Percentiles rank a stretch among this genome's conserved stretches.
phyloP scores from a whole-genome alignment of 2,329 filamentous ascomycete species.

The Teratosphaeria destructans region DNA sequence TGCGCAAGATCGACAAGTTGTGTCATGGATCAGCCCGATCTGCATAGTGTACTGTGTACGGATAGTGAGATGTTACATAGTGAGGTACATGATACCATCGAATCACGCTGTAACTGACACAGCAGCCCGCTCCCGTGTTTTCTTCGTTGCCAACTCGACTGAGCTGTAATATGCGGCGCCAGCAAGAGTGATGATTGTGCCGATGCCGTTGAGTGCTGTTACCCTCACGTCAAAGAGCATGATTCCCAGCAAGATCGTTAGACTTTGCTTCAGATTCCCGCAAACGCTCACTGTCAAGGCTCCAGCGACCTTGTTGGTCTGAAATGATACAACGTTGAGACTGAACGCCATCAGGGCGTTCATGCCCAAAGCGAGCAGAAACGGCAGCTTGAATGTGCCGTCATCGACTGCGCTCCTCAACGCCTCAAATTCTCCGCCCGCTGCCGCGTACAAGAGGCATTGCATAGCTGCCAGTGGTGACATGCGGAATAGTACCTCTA shows the following conservation, averaged over 20 bases:
- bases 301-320: slow-evolving; percentile 23
- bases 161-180: slow-evolving; percentile 50
- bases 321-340: slow-evolving; percentile 21
- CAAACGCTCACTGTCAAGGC: slow-evolving; percentile 19
- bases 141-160: slow-evolving; percentile 43
- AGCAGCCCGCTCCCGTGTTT: neutral
- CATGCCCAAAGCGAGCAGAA: slow-evolving; percentile 9
- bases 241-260: slow-evolving; percentile 21
- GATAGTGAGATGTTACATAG: neutral
- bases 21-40: no score
- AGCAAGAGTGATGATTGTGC: slow-evolving; percentile 43
- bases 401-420: slow-evolving; percentile 6
- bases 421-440: slow-evolving; percentile 38
- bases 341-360: slow-evolving; percentile 20
- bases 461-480: slow-evolving; percentile 49
- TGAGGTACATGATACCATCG: neutral
- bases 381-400: slow-evolving; percentile 7
- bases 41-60: no score
- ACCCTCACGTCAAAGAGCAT: slow-evolving; percentile 20
- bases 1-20: neutral
- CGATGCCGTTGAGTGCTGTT: slow-evolving; percentile 41
- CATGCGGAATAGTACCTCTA: slow-evolving; percentile 52
- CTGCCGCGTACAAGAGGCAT: slow-evolving; percentile 41
- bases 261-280: slow-evolving; percentile 21
- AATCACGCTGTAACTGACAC: neutral